phyloP scores from a whole-genome alignment of 148 eudicot genomes.

The Agrostemma githago region DNA sequence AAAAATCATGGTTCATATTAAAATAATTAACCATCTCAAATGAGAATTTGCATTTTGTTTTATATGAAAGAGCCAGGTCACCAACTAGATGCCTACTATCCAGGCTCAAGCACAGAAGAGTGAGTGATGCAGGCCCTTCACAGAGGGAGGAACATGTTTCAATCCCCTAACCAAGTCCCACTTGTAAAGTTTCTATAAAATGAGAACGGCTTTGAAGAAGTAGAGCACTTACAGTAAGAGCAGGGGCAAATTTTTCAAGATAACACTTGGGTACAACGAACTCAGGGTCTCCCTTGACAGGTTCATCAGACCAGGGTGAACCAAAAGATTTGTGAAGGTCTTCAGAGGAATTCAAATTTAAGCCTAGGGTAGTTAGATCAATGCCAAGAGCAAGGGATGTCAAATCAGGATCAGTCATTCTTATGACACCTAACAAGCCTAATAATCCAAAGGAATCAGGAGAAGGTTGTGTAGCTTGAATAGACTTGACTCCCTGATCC shows the following conservation, averaged over 20 bases:
- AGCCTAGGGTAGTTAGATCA: constrained; percentile 70
- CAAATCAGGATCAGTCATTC: constrained; percentile 62
- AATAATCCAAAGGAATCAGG: constrained; percentile 59
- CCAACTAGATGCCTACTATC: not conserved
- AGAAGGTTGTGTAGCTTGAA: constrained; percentile 42
- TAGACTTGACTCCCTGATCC: constrained; percentile 48
- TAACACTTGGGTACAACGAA: constrained; percentile 68
- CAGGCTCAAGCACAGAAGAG: not conserved
- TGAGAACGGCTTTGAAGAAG: not conserved
- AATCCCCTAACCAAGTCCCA: not conserved
- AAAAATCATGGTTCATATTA: not conserved
- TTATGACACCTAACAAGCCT: constrained; percentile 58
- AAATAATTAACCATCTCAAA: not conserved
- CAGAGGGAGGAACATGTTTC: not conserved
- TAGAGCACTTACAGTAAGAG: constrained; percentile 45
- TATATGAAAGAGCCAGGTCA: not conserved
- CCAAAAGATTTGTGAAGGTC: constrained; percentile 66
- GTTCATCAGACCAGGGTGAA: constrained; percentile 87
- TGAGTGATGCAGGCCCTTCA: not conserved
- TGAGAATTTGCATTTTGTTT: not conserved
- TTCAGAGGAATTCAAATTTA: constrained; percentile 67
- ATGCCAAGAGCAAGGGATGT: constrained; percentile 78
- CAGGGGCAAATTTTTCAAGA: constrained; percentile 44
- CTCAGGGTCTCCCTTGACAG: constrained; percentile 66
- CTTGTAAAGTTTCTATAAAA: not conserved